Conservation (phyloP, 2,329 filamentous ascomycete genomes). For the Talaromyces sp. region DNA sequence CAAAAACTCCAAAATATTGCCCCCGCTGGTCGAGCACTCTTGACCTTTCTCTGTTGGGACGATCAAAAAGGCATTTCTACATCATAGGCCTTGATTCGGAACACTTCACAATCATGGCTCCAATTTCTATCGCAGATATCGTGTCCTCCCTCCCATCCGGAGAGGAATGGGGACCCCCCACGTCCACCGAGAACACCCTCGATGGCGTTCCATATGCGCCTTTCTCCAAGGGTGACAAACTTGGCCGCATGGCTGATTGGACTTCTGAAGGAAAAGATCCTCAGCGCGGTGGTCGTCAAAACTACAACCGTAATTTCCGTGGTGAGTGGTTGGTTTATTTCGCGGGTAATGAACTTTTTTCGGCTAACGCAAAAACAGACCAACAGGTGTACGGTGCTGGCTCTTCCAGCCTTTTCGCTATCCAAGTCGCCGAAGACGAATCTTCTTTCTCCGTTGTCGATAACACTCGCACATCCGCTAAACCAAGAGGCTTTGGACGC, state of each 20-base stretch:
- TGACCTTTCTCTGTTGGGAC: slow-evolving; percentile 1
- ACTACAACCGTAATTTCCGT: slow-evolving; percentile 91
- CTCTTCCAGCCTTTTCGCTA: slow-evolving; percentile 78
- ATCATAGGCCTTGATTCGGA: background rate
- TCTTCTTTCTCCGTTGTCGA: slow-evolving; percentile 97
- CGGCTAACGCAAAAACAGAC: slow-evolving; percentile 49
- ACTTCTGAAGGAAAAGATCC: slow-evolving; percentile 70
- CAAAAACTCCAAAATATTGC: slow-evolving; percentile 12
- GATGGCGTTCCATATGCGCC: slow-evolving; percentile 95
- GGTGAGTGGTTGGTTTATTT: slow-evolving; percentile 48
- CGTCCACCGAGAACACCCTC: slow-evolving; percentile 79
- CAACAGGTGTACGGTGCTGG: slow-evolving; percentile 96
- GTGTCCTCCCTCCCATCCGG: slow-evolving; percentile 68
- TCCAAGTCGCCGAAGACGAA: slow-evolving; percentile 90
- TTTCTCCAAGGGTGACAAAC: slow-evolving; percentile 97
- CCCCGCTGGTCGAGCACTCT: background rate
- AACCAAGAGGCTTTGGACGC: slow-evolving; percentile 74
- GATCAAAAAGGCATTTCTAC: background rate
- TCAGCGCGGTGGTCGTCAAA: slow-evolving; percentile 70
- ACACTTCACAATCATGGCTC: slow-evolving; percentile 38
- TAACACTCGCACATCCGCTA: slow-evolving; percentile 80
- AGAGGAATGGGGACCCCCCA: slow-evolving; percentile 81
- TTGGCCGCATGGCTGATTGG: slow-evolving; percentile 99
- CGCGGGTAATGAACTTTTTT: slow-evolving; percentile 4
- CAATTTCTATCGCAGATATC: slow-evolving; percentile 57